Evolutionary conservation across 2,329 filamentous ascomycete genomes (phyloP), one percentile per base, ranked within the genome.

Genomic region (Cadophora malorum): DNA sequence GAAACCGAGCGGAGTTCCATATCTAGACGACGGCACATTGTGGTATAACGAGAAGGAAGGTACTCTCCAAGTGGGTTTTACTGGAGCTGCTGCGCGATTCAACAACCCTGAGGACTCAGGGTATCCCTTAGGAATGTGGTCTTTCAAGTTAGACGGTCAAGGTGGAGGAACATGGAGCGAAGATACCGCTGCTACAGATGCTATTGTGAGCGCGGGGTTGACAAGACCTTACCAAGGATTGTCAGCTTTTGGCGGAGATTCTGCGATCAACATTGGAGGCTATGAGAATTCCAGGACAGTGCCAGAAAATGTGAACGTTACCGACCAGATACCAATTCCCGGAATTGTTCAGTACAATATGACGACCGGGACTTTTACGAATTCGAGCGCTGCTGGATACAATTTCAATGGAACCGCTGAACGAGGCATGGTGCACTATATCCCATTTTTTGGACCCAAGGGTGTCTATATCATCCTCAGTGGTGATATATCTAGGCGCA

Each of bases 111-210:
- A 59, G n/a, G 25, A 62, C 0, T 10, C 65, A 25, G 33, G 21
- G 2, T 64, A 55, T n/a, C 52, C 60, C 2, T 45, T 67, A 25
- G 65, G 65, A 47, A 45, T 68, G n/a, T 68, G 67, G 67, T 35
- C 50, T 25, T 66, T 68, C 47, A 63, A 61, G 5, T 35, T 63
- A 12, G 67, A 66, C 28, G 59, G 45, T 14, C 58, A 62, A 10
- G 67, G 67, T 33, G 63, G 60, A 31, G 67, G 67, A 55, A 52
- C 67, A 19, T 68, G 67, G 67, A 65, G 55, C 21, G 6, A 33
- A 23, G 53, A 38, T 33, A 25, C 52, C 14, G 58, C 49, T 10
- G 59, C 50, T 12, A 68, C 59, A 4, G 45, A 59, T 21, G 41
- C 59, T 23, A 62, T 68, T 28, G 9, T 41, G 14, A 64, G 52